Conservation (phyloP, 2,329 filamentous ascomycete species). For the Calonectria crousiana region DNA sequence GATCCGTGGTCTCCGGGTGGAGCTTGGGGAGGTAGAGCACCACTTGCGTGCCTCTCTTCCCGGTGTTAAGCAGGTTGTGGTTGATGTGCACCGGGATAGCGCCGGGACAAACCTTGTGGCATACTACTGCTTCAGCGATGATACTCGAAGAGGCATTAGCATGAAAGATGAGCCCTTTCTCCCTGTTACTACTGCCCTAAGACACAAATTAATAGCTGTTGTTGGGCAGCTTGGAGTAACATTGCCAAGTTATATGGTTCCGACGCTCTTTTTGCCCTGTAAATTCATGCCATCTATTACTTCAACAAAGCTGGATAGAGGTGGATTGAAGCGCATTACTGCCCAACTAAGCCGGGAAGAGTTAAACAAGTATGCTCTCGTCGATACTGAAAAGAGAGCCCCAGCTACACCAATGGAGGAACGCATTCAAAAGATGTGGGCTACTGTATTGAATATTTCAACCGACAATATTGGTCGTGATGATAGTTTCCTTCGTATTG, state of each 20-base stretch:
- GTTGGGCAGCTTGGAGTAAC: neutral
- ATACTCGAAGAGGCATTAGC: neutral
- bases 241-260: neutral
- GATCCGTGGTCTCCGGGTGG: slow-evolving; percentile 68
- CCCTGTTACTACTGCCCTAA: neutral
- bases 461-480: no score
- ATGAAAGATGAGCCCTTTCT: neutral
- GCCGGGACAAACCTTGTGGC: slow-evolving; percentile 15
- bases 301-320: slow-evolving; percentile 24
- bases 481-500: no score
- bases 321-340: no score
- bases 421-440: no score
- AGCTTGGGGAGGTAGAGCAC: slow-evolving; percentile 51
- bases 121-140: slow-evolving; percentile 52
- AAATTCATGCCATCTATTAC: no score
- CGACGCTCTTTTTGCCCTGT: neutral
- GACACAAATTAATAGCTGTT: neutral
- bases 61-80: slow-evolving; percentile 11
- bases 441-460: no score
- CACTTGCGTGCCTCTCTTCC: slow-evolving; percentile 15
- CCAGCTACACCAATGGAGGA: no score
- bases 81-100: slow-evolving; percentile 12
- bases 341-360: no score
- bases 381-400: no score
- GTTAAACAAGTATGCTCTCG: no score